Percentiles rank a stretch among this genome's conserved stretches.
Evolutionary conservation across 148 eudicot species (phyloP).

Genomic region (Pharnaceum exiguum): DNA sequence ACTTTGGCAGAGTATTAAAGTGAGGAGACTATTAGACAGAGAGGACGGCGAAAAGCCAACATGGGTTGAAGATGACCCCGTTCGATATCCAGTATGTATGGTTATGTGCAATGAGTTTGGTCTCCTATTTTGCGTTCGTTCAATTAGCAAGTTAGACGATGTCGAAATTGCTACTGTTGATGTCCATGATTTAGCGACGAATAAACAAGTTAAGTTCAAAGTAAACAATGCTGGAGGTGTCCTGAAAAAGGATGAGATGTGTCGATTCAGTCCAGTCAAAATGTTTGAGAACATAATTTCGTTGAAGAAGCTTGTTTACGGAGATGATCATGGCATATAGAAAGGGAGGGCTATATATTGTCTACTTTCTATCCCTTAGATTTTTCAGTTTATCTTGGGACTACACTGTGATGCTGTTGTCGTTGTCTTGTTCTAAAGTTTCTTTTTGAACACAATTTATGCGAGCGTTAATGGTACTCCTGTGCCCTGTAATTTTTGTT

Average conservation of each 20-base stretch:
- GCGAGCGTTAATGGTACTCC: no score
- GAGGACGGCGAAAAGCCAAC: neutral
- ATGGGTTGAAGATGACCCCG: neutral
- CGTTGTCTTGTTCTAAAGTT: no score
- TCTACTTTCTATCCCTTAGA: no score
- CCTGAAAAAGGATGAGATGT: neutral
- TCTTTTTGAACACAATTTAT: no score
- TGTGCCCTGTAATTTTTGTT: no score
- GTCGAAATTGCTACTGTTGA: neutral
- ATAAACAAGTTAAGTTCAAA: neutral
- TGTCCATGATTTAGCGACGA: neutral
- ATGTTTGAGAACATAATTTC: neutral
- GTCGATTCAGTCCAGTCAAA: neutral
- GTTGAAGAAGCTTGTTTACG: neutral
- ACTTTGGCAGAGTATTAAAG: no score
- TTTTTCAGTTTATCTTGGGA: no score
- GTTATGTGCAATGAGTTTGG: neutral
- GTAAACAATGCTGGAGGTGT: neutral
- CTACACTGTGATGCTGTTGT: no score
- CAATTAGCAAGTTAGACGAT: neutral
- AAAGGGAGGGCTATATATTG: no score
- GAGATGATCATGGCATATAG: neutral
- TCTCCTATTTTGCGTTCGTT: neutral
- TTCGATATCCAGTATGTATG: neutral
- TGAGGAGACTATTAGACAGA: neutral